Percentiles rank a stretch among this genome's conserved stretches.
Conservation (phyloP, 768 basidiomycete genomes). For the Fibroporia radiculosa region DNA sequence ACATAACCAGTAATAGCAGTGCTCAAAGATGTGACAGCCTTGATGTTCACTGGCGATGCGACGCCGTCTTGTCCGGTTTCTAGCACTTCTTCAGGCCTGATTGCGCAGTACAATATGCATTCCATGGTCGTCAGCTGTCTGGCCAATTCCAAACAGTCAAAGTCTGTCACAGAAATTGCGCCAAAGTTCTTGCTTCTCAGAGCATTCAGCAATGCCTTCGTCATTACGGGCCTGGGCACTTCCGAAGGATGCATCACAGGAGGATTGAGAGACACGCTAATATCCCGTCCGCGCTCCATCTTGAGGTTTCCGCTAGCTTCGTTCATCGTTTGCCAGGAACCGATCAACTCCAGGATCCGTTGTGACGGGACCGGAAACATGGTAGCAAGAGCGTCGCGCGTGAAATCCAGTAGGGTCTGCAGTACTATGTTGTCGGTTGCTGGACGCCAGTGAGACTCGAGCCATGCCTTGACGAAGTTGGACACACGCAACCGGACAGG, state of each 20-base stretch:
- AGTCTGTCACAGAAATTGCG: constrained; percentile 73
- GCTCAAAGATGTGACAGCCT: constrained; percentile 79
- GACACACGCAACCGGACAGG: constrained; percentile 88
- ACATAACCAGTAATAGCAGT: constrained; percentile 96
- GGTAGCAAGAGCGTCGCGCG: constrained; percentile 47
- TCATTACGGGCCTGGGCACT: constrained; percentile 83
- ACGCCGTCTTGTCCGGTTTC: constrained; percentile 68
- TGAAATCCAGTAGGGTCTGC: constrained; percentile 49
- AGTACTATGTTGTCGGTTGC: constrained; percentile 63
- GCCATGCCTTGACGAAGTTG: constrained; percentile 91
- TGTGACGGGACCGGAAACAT: constrained; percentile 66
- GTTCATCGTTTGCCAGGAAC: constrained; percentile 27
- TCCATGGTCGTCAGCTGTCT: constrained; percentile 95
- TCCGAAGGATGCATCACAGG: constrained; percentile 46
- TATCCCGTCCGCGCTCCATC: constrained; percentile 62
- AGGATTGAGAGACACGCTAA: constrained; percentile 67
- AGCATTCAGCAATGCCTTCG: constrained; percentile 61
- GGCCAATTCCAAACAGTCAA: constrained; percentile 87
- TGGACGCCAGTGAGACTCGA: constrained; percentile 86
- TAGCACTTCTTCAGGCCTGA: constrained; percentile 83
- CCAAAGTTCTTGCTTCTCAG: constrained; percentile 61
- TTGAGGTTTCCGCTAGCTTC: constrained; percentile 45
- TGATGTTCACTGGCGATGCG: constrained; percentile 61
- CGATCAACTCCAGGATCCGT: constrained; percentile 65
- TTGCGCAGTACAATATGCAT: constrained; percentile 76